Base-by-base conservation (phyloP, 1,284 basidiomycete species). In the Singerocomus rubriflavus region DNA sequence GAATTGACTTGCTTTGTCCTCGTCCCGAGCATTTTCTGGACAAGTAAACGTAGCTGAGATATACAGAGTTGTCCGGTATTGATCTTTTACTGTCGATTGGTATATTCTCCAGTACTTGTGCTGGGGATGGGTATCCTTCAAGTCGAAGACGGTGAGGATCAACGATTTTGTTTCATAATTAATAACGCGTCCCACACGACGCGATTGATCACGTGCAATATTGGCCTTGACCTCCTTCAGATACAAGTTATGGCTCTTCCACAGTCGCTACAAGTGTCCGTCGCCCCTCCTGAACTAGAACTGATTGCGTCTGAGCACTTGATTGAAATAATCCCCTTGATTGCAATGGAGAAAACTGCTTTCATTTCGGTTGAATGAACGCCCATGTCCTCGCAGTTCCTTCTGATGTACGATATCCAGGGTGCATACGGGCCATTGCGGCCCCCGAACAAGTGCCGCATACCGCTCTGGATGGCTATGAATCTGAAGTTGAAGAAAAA, bases 401-500 rank as follows among this genome's bases (percentile, higher is more conserved):
- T 52, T 57, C 57, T 55, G 45, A 54, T 51, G 25, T 46, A 17
- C 25, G 29, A 42, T 46, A 38, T 34, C 36, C 65, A 93, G 89
- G 93, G 93, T 46, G 83, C 89, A 50, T 98, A 94, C 62, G 97
- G 97, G 1, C 96, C 97, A 10, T 83, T 99, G 47, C 77, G 85
- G 12, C 96, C 97, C 6, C 94, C 96, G 11, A 79, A 82, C 39
- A 88, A 89, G 66, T 77, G 86, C 21, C 77, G 78, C 53, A 83
- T 98, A 10, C 97, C 97, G 0, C 76, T 98, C 6, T 99, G 96
- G 97, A 87, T 99, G 71, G 96, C 94, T 0, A 74, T 91, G 6
- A 93, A 96, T 60, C 75, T 99, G 48, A 98, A 98, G 70, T 71
- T 87, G 58, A 97, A 97, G 75, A 88, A 90, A 62, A 96, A 96